These are phyloP conservation scores for Erysimum cheiranthoides DNA, from an alignment of 345 rosid species.

Conservation along the genomic window DNA sequence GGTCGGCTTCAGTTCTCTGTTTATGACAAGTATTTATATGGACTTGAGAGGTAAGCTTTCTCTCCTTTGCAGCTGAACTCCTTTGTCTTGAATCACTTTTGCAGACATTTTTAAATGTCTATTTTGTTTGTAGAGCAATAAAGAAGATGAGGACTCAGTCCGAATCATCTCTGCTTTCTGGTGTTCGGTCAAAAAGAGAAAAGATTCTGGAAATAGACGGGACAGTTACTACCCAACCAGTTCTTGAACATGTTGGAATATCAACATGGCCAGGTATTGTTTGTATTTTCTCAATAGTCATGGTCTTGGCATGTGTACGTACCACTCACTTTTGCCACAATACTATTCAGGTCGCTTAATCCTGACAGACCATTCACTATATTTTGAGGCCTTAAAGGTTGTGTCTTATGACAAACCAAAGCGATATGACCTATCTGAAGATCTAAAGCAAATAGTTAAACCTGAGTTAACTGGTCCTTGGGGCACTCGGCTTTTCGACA, in stretches of 20 bases:
- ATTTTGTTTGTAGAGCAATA: constrained; percentile 62
- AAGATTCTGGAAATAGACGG: constrained; percentile 94
- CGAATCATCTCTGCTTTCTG: constrained; percentile 81
- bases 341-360: constrained; percentile 72
- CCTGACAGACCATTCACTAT: constrained; percentile 89
- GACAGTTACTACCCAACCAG: constrained; percentile 92
- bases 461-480: constrained; percentile 98
- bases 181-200: constrained; percentile 71
- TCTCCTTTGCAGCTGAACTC: constrained; percentile 16
- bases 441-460: constrained; percentile 85
- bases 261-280: constrained; percentile 93
- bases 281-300: neutral
- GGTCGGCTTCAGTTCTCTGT: constrained; percentile 76
- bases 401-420: constrained; percentile 92
- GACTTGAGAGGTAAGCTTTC: constrained; percentile 70
- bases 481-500: constrained; percentile 98
- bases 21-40: constrained; percentile 80
- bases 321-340: constrained; percentile 23
- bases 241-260: constrained; percentile 95
- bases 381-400: constrained; percentile 89
- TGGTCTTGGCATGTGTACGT: neutral
- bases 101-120: neutral
- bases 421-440: constrained; percentile 78
- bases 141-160: constrained; percentile 85
- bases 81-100: constrained; percentile 2